A percentile compares a stretch with the other conserved stretches of the same genome.
Evolutionary conservation across 2,329 filamentous ascomycete species (phyloP).

Genomic region (Fusarium sp.): DNA sequence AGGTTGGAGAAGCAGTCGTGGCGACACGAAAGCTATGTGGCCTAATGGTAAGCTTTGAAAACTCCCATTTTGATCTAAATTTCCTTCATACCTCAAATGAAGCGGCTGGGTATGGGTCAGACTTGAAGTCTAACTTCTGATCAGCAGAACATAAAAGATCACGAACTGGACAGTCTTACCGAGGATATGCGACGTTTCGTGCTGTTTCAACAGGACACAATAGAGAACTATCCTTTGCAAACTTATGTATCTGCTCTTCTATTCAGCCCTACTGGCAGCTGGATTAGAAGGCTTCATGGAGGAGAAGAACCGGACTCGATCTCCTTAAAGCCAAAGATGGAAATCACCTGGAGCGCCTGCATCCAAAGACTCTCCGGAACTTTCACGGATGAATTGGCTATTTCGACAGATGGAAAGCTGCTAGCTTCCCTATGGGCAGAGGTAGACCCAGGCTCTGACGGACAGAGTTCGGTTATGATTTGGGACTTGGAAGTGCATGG

Average conservation of each 20-base stretch:
- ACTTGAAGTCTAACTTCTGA: not conserved
- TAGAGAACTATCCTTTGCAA: not conserved
- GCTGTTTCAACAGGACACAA: fast-evolving
- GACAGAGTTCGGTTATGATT: not conserved
- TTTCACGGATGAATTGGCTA: not conserved
- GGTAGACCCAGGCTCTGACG: too few species aligned
- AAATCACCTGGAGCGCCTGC: not conserved
- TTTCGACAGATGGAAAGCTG: not conserved
- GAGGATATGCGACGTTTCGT: not conserved
- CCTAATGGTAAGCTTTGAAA: not conserved
- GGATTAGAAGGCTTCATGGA: not conserved
- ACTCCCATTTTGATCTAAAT: fast-evolving
- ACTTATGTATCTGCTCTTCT: not conserved
- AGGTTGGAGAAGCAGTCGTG: fast-evolving
- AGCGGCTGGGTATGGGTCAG: not conserved
- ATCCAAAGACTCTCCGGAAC: too few species aligned
- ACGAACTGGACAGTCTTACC: not conserved
- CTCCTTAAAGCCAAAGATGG: not conserved
- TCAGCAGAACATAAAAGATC: not conserved
- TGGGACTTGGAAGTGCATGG: not conserved
- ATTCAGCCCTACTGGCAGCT: not conserved
- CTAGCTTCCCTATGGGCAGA: too few species aligned
- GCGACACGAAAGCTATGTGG: fast-evolving
- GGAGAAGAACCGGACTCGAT: not conserved
- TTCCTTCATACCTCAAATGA: not conserved